Base-by-base conservation (phyloP, 768 basidiomycete species). In the Tulasnella sp. region DNA sequence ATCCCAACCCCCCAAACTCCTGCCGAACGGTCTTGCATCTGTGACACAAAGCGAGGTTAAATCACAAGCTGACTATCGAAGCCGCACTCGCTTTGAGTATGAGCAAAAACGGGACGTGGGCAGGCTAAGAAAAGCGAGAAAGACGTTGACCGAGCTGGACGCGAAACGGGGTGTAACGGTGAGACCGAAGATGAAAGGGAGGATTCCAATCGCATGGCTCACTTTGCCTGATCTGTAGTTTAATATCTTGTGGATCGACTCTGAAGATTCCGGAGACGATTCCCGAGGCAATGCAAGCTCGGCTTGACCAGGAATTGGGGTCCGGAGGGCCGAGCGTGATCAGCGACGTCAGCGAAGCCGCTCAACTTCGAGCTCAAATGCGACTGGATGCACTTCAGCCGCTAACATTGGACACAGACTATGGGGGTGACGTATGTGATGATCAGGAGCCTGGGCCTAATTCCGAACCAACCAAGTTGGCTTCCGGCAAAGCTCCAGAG, bases 171-270 rank as follows among this genome's bases (percentile, higher is more conserved):
- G 87, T 59, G 87, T 87, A 76, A 79, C 85, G 81, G 90, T 90
- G 73, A 75, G 88, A 80, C 40, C 42, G 29, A n/a, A 47, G 52
- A 74, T 69, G 17, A 62, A 62, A 40, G 37, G 72, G 41, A 22
- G 29, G 34, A 67, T 73, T n/a, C 65, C 73, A 77, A 40, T 42
- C 29, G 59, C 35, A 32, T 26, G 42, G 32, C n/a, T 42, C 5
- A 35, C 17, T 67, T 73, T 67, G 22, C 9, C 52, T 72, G 35
- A n/a, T 39, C 19, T 59, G 29, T 76, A 95, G 93, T 92, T 93
- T 80, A 92, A 94, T 76, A 86, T 90, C 37, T 81, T 92, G 34
- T 92, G 89, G 87, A 82, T 95, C 69, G 86, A 93, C 77, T 88
- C 91, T 1, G 82, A 83, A 70, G 84, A 88, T 76, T 79, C n/a